Evolutionary conservation across 2,329 filamentous ascomycete genomes (phyloP).

Genomic region (Neopestalotiopsis sp.): DNA sequence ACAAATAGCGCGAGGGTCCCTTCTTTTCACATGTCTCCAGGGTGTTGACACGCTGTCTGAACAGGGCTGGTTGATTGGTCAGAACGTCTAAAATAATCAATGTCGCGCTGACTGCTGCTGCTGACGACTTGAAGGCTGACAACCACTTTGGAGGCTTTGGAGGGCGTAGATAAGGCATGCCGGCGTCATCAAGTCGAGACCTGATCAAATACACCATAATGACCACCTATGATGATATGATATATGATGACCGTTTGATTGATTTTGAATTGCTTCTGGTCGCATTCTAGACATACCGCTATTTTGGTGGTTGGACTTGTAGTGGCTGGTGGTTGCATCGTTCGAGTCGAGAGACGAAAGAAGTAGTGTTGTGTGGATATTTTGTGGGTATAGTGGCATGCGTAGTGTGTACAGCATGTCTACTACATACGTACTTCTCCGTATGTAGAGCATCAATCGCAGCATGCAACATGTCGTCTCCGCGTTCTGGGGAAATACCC

Average conservation of each 20-base stretch:
- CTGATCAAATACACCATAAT: background rate
- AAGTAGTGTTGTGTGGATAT: background rate
- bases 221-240: background rate
- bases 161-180: background rate
- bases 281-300: background rate
- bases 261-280: background rate
- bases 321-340: background rate
- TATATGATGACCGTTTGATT: background rate
- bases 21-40: constrained; percentile 1
- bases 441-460: background rate
- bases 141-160: background rate
- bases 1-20: background rate
- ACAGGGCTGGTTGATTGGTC: background rate
- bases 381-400: background rate
- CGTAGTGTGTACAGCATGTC: background rate
- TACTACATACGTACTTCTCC: background rate
- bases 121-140: background rate
- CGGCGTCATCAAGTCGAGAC: background rate
- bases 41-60: background rate
- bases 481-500: constrained; percentile 1
- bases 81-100: background rate
- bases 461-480: background rate
- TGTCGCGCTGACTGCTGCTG: background rate
- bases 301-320: background rate
- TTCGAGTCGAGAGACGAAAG: background rate